Base-by-base conservation (phyloP, 2,329 filamentous ascomycete species). In the Zymoseptoria tritici region DNA sequence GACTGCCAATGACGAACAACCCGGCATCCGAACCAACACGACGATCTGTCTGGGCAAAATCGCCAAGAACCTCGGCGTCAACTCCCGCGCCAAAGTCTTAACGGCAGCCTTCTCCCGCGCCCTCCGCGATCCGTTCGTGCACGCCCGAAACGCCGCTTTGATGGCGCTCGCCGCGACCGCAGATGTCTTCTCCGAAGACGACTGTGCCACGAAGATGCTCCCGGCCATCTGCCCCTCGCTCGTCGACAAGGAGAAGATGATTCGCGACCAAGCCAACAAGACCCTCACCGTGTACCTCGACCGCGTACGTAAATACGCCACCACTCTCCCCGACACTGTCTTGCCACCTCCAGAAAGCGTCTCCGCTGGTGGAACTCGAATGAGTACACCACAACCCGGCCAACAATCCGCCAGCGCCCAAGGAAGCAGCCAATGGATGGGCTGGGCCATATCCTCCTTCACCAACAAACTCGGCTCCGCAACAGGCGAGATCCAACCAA, bases 371-470 rank as follows among this genome's bases (percentile, higher is more conserved):
- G 73, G 77, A 49, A 81, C 83, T 0, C 84, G 90, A 36, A 94
- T 96, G 81, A 86, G 87, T 63, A 94, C 89, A 1, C 87, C 91
- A 1, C 88, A 91, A 61, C 70, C 70, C 3, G 58, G 62, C 21
- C 83, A 81, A 49, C 82, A 87, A 49, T 61, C 61, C 1, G 13
- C 36, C 36, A 46, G 6, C 13, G 36, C 36, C 11, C 36, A 46
- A 6, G 36, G 36, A n/a, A 62, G 70, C 13, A 73, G 82, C 21
- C 85, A 86, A 2, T 97, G 94, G 94, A 85, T 94, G 1, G 94
- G 94, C 11, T 99, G 94, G 94, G 94, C 94, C 1, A 97, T 99
- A 57, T 97, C 94, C 0, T 97, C 91, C 1, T 99, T 99, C 72
- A 97, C 94, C 1, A 97, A 97, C 75, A 97, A 96, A 70, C 74